Percentiles rank a stretch among this genome's conserved stretches.
Conservation (phyloP, 2,329 filamentous ascomycete genomes). For the Hysterium pulicare region DNA sequence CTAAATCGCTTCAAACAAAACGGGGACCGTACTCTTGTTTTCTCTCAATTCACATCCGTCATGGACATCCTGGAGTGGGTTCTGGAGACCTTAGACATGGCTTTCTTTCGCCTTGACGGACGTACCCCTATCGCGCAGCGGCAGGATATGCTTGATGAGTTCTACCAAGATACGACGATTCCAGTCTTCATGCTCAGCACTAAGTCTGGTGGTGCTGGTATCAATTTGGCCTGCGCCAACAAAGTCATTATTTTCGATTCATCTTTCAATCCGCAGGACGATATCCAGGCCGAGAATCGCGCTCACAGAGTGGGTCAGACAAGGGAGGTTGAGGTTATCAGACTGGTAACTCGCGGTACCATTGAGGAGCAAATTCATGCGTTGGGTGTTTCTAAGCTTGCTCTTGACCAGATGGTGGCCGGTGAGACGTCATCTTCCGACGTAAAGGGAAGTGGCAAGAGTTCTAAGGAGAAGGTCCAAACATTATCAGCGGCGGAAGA, state of each 20-base stretch:
- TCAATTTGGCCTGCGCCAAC: slow-evolving; percentile 93
- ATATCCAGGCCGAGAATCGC: slow-evolving; percentile 96
- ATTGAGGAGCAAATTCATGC: slow-evolving; percentile 93
- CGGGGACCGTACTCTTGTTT: slow-evolving; percentile 84
- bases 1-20: slow-evolving; percentile 70
- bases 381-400: slow-evolving; percentile 87
- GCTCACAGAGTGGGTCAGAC: slow-evolving; percentile 93
- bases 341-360: slow-evolving; percentile 74
- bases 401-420: slow-evolving; percentile 73
- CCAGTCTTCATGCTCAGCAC: slow-evolving; percentile 92
- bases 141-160: slow-evolving; percentile 84
- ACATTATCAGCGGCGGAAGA: slow-evolving; percentile 34
- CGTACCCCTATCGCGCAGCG: slow-evolving; percentile 76
- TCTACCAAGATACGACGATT: slow-evolving; percentile 71
- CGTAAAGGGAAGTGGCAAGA: slow-evolving; percentile 19
- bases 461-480: slow-evolving; percentile 27
- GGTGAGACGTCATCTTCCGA: slow-evolving; percentile 53
- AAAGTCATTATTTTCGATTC: slow-evolving; percentile 98
- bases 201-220: slow-evolving; percentile 91
- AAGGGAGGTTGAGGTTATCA: slow-evolving; percentile 82
- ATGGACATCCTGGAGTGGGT: slow-evolving; percentile 88
- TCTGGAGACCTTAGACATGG: slow-evolving; percentile 67
- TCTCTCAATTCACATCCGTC: slow-evolving; percentile 88
- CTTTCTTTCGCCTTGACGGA: slow-evolving; percentile 84
- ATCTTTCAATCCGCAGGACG: slow-evolving; percentile 96